Percentiles rank a stretch among this genome's conserved stretches.
phyloP scores from a whole-genome alignment of 768 basidiomycete genomes.

The Gautieria morchelliformis region DNA sequence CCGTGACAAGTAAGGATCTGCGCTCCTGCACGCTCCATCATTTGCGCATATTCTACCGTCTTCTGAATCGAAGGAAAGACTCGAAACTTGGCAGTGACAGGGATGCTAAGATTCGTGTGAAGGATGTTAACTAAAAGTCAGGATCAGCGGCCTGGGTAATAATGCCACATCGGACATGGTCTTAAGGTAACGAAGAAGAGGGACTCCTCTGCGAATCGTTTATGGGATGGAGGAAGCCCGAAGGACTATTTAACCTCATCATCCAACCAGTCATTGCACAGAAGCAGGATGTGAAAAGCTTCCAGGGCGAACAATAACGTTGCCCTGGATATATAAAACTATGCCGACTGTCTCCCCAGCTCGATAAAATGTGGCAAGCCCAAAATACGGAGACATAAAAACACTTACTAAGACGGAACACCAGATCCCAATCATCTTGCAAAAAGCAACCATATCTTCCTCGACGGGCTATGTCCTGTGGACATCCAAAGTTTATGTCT shows the following conservation, averaged over 20 bases:
- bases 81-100: conserved; percentile 94
- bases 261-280: too few species aligned
- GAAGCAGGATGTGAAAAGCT: too few species aligned
- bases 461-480: conserved; percentile 86
- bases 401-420: conserved; percentile 63
- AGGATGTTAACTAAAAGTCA: conserved; percentile 66
- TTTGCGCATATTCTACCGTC: conserved; percentile 89
- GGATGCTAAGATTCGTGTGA: conserved; percentile 75
- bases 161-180: too few species aligned
- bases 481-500: conserved; percentile 90
- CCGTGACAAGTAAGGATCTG: conserved; percentile 95
- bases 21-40: conserved; percentile 92
- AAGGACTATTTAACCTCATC: too few species aligned
- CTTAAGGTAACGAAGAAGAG: too few species aligned
- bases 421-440: conserved; percentile 91
- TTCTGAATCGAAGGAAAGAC: conserved; percentile 78
- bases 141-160: too few species aligned
- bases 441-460: conserved; percentile 87
- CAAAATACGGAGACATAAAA: not conserved
- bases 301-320: not conserved
- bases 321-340: not conserved
- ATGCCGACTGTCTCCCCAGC: not conserved
- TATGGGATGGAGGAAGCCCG: too few species aligned
- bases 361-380: not conserved
- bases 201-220: too few species aligned